Evolutionary conservation across 2,329 filamentous ascomycete genomes (phyloP).

Genomic region (Pyricularia pennisetigena): DNA sequence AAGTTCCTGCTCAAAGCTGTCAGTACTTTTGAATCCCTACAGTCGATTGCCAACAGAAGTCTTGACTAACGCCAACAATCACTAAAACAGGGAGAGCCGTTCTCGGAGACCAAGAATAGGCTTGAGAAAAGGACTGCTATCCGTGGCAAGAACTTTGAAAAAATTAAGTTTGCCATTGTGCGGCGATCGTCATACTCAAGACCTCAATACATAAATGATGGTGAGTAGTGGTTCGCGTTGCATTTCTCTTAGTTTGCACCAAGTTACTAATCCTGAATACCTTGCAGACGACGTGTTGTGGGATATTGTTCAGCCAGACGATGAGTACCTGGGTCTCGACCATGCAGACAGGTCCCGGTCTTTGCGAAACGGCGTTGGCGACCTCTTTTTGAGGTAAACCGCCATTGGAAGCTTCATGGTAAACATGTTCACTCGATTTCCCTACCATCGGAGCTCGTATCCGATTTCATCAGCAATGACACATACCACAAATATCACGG

Average conservation of each 20-base stretch:
- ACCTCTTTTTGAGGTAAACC: slow-evolving; percentile 45
- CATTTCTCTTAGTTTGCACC: slow-evolving; percentile 5
- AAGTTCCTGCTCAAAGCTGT: slow-evolving; percentile 78
- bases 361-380: slow-evolving; percentile 48
- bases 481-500: neutral
- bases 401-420: neutral
- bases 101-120: slow-evolving; percentile 89
- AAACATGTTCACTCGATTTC: neutral
- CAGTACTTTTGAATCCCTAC: slow-evolving; percentile 20
- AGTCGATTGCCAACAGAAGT: slow-evolving; percentile 6
- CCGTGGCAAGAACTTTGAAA: slow-evolving; percentile 97
- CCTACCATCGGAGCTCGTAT: neutral
- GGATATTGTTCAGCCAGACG: slow-evolving; percentile 39
- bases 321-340: slow-evolving; percentile 56
- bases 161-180: slow-evolving; percentile 90
- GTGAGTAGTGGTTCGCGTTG: slow-evolving; percentile 38
- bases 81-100: slow-evolving; percentile 59
- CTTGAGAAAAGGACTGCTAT: slow-evolving; percentile 85
- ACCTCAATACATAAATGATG: slow-evolving; percentile 76
- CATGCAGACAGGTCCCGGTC: slow-evolving; percentile 52
- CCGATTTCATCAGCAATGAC: neutral
- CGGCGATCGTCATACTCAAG: slow-evolving; percentile 63
- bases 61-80: neutral
- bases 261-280: slow-evolving; percentile 11
- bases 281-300: slow-evolving; percentile 45